These are phyloP conservation scores for Colletotrichum sp. DNA, from an alignment of 2,329 filamentous ascomycete species.

Conservation along the genomic window DNA sequence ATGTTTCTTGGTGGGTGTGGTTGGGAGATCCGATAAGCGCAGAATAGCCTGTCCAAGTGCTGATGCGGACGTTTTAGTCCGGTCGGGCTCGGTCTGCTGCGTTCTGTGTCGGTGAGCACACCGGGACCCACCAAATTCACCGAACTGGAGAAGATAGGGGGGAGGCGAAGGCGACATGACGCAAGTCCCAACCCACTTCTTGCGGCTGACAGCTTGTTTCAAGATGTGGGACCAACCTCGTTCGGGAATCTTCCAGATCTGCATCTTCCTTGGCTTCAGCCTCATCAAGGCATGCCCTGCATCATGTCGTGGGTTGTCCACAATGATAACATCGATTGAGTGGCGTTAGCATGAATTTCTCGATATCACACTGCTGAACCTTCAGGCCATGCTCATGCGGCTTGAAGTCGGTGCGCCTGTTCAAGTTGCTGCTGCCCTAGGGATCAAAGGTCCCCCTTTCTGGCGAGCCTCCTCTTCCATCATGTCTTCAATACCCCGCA, in stretches of 20 bases:
- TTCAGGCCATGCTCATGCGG: neutral
- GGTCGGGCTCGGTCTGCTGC: neutral
- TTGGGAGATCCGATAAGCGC: neutral
- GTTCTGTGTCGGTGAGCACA: neutral
- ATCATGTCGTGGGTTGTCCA: neutral
- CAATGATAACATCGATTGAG: neutral
- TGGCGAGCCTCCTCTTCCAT: neutral
- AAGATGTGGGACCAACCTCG: neutral
- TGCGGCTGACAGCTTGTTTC: neutral
- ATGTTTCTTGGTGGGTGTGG: neutral
- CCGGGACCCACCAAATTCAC: neutral
- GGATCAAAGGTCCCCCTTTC: neutral
- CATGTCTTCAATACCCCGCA: neutral
- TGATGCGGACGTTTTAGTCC: neutral
- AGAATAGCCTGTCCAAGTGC: neutral
- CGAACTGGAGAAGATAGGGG: neutral
- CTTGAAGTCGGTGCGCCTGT: neutral
- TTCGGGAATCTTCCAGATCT: neutral
- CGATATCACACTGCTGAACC: neutral
- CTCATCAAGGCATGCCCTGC: neutral
- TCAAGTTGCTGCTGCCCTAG: neutral
- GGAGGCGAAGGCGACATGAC: neutral
- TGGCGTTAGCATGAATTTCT: neutral
- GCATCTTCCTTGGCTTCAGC: neutral
- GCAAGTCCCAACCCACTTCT: neutral